These are phyloP conservation scores for Agrocybe praecox DNA, from an alignment of 768 basidiomycete species.

Conservation along the genomic window DNA sequence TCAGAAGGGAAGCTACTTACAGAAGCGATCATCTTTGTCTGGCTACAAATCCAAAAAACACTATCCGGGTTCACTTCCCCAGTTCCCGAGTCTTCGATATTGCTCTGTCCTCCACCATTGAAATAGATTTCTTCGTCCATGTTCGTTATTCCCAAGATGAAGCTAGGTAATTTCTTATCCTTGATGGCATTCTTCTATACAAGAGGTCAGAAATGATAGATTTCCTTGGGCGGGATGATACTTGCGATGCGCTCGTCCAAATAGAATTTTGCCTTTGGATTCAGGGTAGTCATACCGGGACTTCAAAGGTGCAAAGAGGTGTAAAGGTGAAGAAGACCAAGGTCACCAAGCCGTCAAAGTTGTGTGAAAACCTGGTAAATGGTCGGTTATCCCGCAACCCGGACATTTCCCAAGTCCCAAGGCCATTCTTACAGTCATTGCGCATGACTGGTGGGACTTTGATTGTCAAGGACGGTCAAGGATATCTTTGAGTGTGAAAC, in stretches of 20 bases:
- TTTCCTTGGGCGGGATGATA: not conserved
- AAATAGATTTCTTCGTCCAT: slow-evolving; percentile 31
- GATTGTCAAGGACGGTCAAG: no score
- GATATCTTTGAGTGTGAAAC: no score
- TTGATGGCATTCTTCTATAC: slow-evolving; percentile 11
- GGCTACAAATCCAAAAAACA: slow-evolving; percentile 43
- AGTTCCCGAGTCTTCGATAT: slow-evolving; percentile 25
- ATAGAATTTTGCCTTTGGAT: slow-evolving; percentile 6
- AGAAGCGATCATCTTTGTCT: slow-evolving; percentile 36
- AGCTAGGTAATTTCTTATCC: slow-evolving; percentile 17
- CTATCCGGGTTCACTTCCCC: slow-evolving; percentile 29
- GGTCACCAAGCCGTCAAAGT: not conserved
- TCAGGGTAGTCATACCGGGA: not conserved
- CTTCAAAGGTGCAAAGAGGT: no score
- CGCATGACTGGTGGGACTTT: no score
- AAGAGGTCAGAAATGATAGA: not conserved
- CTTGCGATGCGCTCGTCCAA: slow-evolving; percentile 19
- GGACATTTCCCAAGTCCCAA: not conserved
- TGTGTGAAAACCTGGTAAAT: not conserved
- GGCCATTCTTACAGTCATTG: no score
- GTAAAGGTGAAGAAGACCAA: no score
- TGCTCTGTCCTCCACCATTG: slow-evolving; percentile 25
- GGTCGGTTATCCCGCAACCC: not conserved
- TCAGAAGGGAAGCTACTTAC: slow-evolving; percentile 17
- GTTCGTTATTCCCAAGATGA: slow-evolving; percentile 25